A percentile compares a stretch with the other conserved stretches of the same genome.
These are phyloP conservation scores for Murraya paniculata DNA, from an alignment of 345 rosid species.

Conservation along the genomic window DNA sequence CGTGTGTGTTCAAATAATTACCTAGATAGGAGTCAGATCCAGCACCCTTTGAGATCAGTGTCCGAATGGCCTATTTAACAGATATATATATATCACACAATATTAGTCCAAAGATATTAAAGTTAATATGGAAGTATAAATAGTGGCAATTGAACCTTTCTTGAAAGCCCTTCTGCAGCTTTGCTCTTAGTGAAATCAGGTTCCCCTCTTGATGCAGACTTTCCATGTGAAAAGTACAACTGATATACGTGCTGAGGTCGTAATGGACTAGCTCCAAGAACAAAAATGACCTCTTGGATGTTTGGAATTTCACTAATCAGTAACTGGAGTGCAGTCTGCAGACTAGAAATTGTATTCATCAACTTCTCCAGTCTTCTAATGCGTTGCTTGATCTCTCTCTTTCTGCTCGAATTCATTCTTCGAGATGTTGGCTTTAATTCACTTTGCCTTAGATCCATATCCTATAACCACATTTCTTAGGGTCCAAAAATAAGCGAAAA, in stretches of 20 bases:
- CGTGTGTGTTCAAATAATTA: conserved; percentile 22
- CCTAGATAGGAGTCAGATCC: conserved; percentile 84
- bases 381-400: conserved; percentile 66
- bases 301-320: conserved; percentile 43
- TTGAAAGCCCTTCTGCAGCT: conserved; percentile 71
- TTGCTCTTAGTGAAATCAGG: conserved; percentile 53
- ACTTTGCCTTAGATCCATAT: conserved; percentile 36
- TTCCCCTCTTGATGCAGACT: conserved; percentile 21
- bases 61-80: conserved; percentile 60
- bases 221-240: conserved; percentile 44
- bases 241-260: conserved; percentile 75
- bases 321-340: conserved; percentile 51
- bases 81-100: background rate
- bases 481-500: conserved; percentile 16
- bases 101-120: background rate
- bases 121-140: conserved; percentile 1
- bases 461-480: conserved; percentile 47
- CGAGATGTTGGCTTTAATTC: conserved; percentile 46
- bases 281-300: conserved; percentile 51
- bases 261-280: conserved; percentile 69
- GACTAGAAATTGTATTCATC: conserved; percentile 46
- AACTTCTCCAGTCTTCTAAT: conserved; percentile 69
- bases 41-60: conserved; percentile 72
- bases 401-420: conserved; percentile 49
- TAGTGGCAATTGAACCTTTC: conserved; percentile 47